Percentiles rank a stretch among this genome's conserved stretches.
Evolutionary conservation across 768 basidiomycete species (phyloP).

Genomic region (Mycena indigotica): DNA sequence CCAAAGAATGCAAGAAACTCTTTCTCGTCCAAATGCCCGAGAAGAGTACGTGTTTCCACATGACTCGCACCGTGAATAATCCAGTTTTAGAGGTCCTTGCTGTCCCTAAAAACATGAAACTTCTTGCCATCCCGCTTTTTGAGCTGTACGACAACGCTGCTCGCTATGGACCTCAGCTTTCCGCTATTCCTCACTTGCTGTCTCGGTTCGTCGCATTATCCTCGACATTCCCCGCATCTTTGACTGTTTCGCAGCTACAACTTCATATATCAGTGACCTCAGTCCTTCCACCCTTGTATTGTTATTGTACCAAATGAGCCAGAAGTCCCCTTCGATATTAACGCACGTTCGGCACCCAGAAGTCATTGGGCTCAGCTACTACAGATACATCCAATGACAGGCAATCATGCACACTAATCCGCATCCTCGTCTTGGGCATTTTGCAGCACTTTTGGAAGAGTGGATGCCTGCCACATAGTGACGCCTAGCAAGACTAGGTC

Average conservation of each 20-base stretch:
- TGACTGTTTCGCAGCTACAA: conserved; percentile 67
- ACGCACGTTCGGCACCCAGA: too few species aligned
- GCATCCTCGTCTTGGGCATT: conserved; percentile 16
- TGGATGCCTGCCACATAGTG: conserved; percentile 13
- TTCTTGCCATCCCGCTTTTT: conserved; percentile 93
- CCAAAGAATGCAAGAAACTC: conserved; percentile 97
- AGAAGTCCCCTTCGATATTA: neutral
- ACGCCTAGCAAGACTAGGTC: neutral
- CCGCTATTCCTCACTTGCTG: conserved; percentile 89
- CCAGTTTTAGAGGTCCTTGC: conserved; percentile 79
- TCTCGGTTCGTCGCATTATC: conserved; percentile 67
- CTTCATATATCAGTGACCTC: conserved; percentile 70
- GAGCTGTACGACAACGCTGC: conserved; percentile 98
- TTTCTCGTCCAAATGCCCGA: conserved; percentile 96
- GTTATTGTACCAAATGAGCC: conserved; percentile 16
- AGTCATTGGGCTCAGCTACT: too few species aligned
- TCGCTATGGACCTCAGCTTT: conserved; percentile 92
- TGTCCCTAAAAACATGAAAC: conserved; percentile 98
- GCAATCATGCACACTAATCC: too few species aligned
- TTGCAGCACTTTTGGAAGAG: conserved; percentile 16
- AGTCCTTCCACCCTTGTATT: conserved; percentile 5
- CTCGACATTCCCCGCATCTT: neutral
- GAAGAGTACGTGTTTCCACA: conserved; percentile 63
- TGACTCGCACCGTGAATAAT: neutral
- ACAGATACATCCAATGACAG: too few species aligned